Base-by-base conservation (phyloP, 202 grass and related monocot genomes). In the Sporobolus alterniflorus region DNA sequence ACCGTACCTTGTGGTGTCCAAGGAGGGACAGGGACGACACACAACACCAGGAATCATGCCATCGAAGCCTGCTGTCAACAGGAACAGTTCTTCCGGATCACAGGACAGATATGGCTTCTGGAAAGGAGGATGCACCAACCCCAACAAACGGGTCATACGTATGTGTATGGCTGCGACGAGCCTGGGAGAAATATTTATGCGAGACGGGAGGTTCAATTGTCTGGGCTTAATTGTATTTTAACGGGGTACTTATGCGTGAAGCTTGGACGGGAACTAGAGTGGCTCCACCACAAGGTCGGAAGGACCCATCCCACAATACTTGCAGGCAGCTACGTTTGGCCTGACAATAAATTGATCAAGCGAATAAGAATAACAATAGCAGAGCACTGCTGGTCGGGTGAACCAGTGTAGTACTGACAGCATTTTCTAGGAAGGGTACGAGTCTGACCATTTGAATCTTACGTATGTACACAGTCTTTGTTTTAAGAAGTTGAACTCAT, bases 1-100 rank as follows among this genome's bases (percentile, higher is more conserved):
- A 67, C 78, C 67, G 73, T 83, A 69, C 83, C 66, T n/a, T n/a
- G 34, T 32, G 72, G 48, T 82, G 82, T 41, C 1, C 87, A 77
- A 36, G 69, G 30, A 30, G 66, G 41, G 50, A 30, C 36, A 68
- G 66, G 13, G 54, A 48, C 25, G 43, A 85, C 71, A 65, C 48
- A 21, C 51, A 3, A 1, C 78, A 71, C 82, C 31, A 28, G 48
- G 25, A 56, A 68, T 65, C 82, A 64, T 48, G 30, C 22, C 60
- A 61, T 68, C 83, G 9, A 67, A 5, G 44, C 39, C 1, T 16
- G 62, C 56, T 82, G 3, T 7, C 39, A 43, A 83, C 73, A 22
- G 6, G 60, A n/a, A 46, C 26, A 69, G 32, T 44, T 31, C 3
- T 46, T 25, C 49, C 83, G 67, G 44, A 36, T 46, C 28, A 22